Base-by-base conservation (phyloP, 176 grass and related monocot species). In the Typha latifolia region DNA sequence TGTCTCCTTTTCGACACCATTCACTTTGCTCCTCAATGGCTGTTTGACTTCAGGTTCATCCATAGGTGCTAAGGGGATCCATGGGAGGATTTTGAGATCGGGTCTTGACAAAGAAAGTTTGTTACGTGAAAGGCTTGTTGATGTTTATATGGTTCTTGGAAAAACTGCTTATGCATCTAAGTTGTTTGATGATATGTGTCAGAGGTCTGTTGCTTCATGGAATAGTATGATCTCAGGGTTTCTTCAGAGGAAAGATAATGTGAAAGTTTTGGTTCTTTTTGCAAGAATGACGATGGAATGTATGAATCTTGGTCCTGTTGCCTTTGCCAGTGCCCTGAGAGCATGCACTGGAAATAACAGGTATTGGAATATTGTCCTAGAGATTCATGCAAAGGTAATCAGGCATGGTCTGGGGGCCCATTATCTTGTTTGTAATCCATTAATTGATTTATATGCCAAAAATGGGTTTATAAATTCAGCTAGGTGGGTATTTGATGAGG, bases 371-470 rank as follows among this genome's bases (percentile, higher is more conserved):
- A n/a, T 74, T 32, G 61, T 19, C 18, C 61, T 49, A 14, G 43
- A 74, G 48, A 74, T 74, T 32, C 71, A 74, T 64, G 23, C 71
- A 8, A 64, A 74, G 24, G 47, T 51, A 64, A 51, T 64, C 24
- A 74, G 24, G 24, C 50, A 3, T 34, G 48, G 61, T 32, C 63
- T 74, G 3, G 8, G n/a, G 48, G 16, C 23, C 32, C 47, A 74
- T 51, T 64, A 61, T 4, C 48, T 34, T 37, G 71, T 51, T 34
- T 37, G 71, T 31, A 74, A 74, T 14, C 23, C 77, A 4, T 72
- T 84, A 48, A 91, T 91, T 14, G 80, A 84, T 51, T 13, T 86
- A 15, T 79, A 91, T 2, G 72, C 83, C 4, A 90, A 86, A 66
- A 84, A 76, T 26, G 80, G 80, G 18, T 66, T 62, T 31, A 26